A percentile compares a stretch with the other conserved stretches of the same genome.
Conservation (phyloP, 306 rosid genomes). For the peach (Prunus persica) region DNA sequence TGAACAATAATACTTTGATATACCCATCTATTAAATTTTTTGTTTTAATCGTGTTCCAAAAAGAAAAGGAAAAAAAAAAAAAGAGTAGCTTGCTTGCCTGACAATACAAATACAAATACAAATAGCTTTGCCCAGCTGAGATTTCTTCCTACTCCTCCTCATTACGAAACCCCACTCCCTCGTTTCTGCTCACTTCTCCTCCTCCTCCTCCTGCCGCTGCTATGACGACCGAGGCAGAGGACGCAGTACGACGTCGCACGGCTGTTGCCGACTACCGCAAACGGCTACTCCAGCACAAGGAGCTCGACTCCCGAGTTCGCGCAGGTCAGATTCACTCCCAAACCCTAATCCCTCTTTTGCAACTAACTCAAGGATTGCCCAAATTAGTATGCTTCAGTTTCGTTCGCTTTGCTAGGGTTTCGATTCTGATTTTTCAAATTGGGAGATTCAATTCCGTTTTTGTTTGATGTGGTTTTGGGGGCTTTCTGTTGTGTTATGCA, state of each 20-base stretch:
- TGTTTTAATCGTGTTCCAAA: no score
- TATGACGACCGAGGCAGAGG: conserved; percentile 66
- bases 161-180: background rate
- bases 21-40: no score
- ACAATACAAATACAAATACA: background rate
- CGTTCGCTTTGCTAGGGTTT: background rate
- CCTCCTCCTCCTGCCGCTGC: background rate
- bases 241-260: conserved; percentile 61
- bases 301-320: conserved; percentile 81
- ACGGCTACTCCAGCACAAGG: conserved; percentile 86
- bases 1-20: no score
- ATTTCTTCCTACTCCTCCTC: background rate
- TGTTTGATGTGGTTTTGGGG: background rate
- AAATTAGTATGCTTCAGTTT: background rate
- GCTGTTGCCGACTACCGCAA: conserved; percentile 68
- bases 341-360: conserved; percentile 15
- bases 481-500: background rate
- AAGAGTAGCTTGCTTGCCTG: background rate
- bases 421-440: background rate
- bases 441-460: background rate
- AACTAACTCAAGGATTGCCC: background rate
- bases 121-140: background rate
- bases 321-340: conserved; percentile 49
- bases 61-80: no score
- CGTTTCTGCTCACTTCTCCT: background rate